Percentiles rank a stretch among this genome's conserved stretches.
These are phyloP conservation scores for Talaromyces sp. DNA, from an alignment of 2,329 filamentous ascomycete genomes.

Conservation along the genomic window DNA sequence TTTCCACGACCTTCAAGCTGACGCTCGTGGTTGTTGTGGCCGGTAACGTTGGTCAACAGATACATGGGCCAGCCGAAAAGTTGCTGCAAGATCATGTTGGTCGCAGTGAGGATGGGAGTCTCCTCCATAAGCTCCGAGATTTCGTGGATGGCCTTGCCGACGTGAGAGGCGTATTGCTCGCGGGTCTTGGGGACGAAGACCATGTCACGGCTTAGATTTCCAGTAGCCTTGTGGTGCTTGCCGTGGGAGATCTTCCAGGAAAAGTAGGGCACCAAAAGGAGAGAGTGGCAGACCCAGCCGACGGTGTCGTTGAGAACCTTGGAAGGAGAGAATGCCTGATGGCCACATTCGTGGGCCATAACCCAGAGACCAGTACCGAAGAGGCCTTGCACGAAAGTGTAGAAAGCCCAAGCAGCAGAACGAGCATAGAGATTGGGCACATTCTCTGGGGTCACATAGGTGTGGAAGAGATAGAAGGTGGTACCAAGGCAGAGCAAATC, in stretches of 20 bases:
- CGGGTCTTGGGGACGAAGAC: constrained; percentile 95
- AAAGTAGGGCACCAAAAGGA: constrained; percentile 92
- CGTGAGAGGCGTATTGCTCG: constrained; percentile 69
- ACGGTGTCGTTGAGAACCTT: constrained; percentile 86
- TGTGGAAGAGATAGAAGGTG: constrained; percentile 86
- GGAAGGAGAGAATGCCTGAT: constrained; percentile 93
- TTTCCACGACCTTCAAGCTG: constrained; percentile 90
- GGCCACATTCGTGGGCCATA: constrained; percentile 94
- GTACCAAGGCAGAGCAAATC: constrained; percentile 68
- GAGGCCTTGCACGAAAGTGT: constrained; percentile 81
- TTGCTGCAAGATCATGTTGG: constrained; percentile 77
- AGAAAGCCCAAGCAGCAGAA: constrained; percentile 61
- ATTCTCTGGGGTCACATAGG: constrained; percentile 78
- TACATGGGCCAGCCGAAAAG: constrained; percentile 91
- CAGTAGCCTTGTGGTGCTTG: constrained; percentile 99
- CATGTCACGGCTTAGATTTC: constrained; percentile 97
- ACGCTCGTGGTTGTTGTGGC: constrained; percentile 88
- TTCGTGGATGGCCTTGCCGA: constrained; percentile 74
- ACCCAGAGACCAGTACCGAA: constrained; percentile 96
- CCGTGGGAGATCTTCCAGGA: constrained; percentile 99
- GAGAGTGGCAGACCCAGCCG: constrained; percentile 86
- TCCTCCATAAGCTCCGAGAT: constrained; percentile 88
- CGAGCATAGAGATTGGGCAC: constrained; percentile 68
- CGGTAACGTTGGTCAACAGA: constrained; percentile 85
- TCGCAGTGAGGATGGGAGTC: constrained; percentile 77